Evolutionary conservation across 345 rosid species (phyloP), one percentile per base, ranked within the genome.

Genomic region (Brassica incana): DNA sequence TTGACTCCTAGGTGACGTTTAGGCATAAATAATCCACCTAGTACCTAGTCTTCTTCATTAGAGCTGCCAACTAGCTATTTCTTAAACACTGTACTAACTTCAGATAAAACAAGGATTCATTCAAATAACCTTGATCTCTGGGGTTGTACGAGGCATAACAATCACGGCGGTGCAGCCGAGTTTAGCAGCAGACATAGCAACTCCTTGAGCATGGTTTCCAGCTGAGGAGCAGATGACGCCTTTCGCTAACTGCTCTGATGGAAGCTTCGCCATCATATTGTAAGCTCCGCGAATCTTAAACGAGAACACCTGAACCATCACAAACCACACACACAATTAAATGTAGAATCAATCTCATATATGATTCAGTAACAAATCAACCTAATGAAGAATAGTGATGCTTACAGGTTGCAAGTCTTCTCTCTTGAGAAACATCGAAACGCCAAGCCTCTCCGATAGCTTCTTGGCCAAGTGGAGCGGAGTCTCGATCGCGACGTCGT

Each of bases 131-230:
- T 93, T 95, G 76, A 95, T 95, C 54, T 93, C 97, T 0, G 99
- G 99, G 0, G 99, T 95, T 4, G 98, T 95, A 8, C 82, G 79
- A 67, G 98, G 99, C 99, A 95, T 93, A 66, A 71, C 97, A 82
- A 95, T 89, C 66, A 95, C 87, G 0, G 98, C 98, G 62, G 76
- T 77, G 48, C 99, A 93, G 33, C 87, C 89, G 1, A 95, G 83
- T 78, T 67, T 87, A 74, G 85, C 84, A 60, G 99, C 98, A 73
- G 98, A 78, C 48, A 95, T 88, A 11, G 99, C 99, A 65, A 95
- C 99, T 38, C 98, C 99, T 85, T 95, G 99, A 35, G 99, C 99
- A 87, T 93, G 99, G 84, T 95, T 95, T 74, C 99, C 98, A 36
- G 99, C 98, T 6, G 99, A 95, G 18, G 99, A 95, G 79, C 97